These are phyloP conservation scores for Monilinia laxa DNA, from an alignment of 2,329 filamentous ascomycete species.

Conservation along the genomic window DNA sequence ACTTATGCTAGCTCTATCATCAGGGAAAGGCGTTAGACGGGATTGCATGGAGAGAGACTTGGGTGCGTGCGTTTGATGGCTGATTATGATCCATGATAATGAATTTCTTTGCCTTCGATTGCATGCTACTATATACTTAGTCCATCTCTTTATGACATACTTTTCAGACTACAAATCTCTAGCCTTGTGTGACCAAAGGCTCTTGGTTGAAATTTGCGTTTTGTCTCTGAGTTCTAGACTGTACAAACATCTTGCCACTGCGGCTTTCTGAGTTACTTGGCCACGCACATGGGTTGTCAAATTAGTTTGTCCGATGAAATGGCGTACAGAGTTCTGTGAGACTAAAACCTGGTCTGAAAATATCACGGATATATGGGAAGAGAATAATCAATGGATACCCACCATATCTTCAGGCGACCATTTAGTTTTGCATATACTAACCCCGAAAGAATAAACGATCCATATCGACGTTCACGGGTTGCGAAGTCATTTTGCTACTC, in stretches of 20 bases:
- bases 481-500: too few species aligned
- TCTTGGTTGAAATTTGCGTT: neutral
- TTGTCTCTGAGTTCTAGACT: neutral
- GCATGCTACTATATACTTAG: constrained; percentile 1
- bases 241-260: neutral
- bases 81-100: constrained; percentile 23
- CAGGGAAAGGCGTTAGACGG: constrained; percentile 14
- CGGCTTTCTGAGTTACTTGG: neutral
- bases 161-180: neutral
- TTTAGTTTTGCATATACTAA: too few species aligned
- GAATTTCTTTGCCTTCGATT: constrained; percentile 18
- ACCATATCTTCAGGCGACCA: too few species aligned
- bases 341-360: too few species aligned
- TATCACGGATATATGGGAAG: too few species aligned
- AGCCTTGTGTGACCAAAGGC: neutral
- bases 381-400: too few species aligned
- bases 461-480: too few species aligned
- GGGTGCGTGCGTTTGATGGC: constrained; percentile 11
- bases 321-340: neutral
- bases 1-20: constrained; percentile 23
- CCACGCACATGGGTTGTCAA: neutral
- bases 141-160: neutral
- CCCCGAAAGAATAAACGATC: too few species aligned
- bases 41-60: constrained; percentile 19
- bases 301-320: neutral